These are phyloP conservation scores for Delphinella strobiligena DNA, from an alignment of 2,329 filamentous ascomycete species.

Conservation along the genomic window DNA sequence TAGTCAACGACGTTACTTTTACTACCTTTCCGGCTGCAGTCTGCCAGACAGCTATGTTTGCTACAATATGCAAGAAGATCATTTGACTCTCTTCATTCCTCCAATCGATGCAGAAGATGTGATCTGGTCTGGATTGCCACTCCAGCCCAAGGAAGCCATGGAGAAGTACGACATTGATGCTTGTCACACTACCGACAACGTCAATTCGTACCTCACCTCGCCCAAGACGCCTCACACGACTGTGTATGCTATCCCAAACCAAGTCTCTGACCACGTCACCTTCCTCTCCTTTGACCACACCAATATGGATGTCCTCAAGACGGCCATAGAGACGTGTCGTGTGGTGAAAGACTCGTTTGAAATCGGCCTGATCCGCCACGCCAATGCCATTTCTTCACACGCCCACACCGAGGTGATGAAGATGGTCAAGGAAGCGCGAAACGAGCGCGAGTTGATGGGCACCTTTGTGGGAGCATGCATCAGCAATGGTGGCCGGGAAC, in stretches of 20 bases:
- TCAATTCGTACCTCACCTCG: slow-evolving; percentile 54
- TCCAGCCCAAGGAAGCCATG: slow-evolving; percentile 63
- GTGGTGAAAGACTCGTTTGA: slow-evolving; percentile 82
- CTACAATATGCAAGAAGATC: slow-evolving; percentile 64
- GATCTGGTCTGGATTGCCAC: slow-evolving; percentile 84
- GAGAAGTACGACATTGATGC: slow-evolving; percentile 27
- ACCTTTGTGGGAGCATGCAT: slow-evolving; percentile 68
- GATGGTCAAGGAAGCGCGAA: slow-evolving; percentile 50
- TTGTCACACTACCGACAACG: slow-evolving; percentile 32
- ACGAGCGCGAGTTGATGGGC: slow-evolving; percentile 75
- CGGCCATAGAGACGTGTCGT: slow-evolving; percentile 66
- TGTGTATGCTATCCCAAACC: slow-evolving; percentile 64
- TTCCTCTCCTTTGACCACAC: slow-evolving; percentile 59
- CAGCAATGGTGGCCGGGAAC: slow-evolving; percentile 61
- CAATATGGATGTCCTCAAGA: slow-evolving; percentile 43
- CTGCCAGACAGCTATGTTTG: slow-evolving; percentile 69
- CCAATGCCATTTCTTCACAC: slow-evolving; percentile 65
- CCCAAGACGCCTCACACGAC: slow-evolving; percentile 35
- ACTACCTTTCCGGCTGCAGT: slow-evolving; percentile 80
- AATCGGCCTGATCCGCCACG: slow-evolving; percentile 65
- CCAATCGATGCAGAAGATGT: slow-evolving; percentile 78
- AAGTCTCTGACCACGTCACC: slow-evolving; percentile 58
- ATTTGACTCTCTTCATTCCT: slow-evolving; percentile 81
- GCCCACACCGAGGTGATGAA: slow-evolving; percentile 64
- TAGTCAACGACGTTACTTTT: slow-evolving; percentile 85